Conservation (phyloP, 129 eudicot species). For the Dittrichia graveolens region DNA sequence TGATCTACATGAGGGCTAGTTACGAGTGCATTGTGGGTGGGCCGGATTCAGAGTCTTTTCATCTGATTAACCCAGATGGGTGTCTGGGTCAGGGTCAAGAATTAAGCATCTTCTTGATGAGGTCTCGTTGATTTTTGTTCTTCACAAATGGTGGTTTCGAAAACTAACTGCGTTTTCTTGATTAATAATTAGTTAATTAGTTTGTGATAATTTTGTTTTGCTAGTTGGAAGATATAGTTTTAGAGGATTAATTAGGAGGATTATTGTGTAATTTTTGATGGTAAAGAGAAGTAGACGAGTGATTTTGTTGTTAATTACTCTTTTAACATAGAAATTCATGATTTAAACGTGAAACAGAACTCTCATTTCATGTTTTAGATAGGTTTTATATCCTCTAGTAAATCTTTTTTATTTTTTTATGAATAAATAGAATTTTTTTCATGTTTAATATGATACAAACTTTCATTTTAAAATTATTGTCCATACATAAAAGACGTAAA, state of each 20-base stretch:
- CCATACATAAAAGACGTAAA: no score
- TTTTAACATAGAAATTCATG: conserved; percentile 26
- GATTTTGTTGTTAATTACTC: conserved; percentile 27
- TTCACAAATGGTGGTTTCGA: neutral
- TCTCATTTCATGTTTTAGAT: neutral
- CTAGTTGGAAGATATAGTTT: neutral
- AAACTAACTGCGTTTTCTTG: conserved; percentile 25
- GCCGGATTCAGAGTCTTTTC: conserved; percentile 83
- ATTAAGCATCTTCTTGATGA: conserved; percentile 87
- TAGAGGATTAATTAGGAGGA: neutral
- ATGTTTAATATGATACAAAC: no score
- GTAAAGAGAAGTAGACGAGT: conserved; percentile 16
- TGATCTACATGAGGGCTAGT: conserved; percentile 92
- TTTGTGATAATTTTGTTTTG: neutral
- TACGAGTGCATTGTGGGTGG: conserved; percentile 90
- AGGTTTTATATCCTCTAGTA: no score
- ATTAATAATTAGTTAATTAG: conserved; percentile 22
- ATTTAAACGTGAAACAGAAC: conserved; percentile 15
- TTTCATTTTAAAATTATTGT: no score
- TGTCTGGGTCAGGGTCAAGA: conserved; percentile 67
- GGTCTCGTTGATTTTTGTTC: conserved; percentile 56
- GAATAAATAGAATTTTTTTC: no score
- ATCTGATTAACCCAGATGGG: conserved; percentile 81
- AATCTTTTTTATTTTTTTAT: no score
- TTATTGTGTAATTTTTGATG: conserved; percentile 22